Evolutionary conservation across 495 filamentous ascomycete species (phyloP), one percentile per base, ranked within the genome.

Genomic region (Aspergillus biplanus): DNA sequence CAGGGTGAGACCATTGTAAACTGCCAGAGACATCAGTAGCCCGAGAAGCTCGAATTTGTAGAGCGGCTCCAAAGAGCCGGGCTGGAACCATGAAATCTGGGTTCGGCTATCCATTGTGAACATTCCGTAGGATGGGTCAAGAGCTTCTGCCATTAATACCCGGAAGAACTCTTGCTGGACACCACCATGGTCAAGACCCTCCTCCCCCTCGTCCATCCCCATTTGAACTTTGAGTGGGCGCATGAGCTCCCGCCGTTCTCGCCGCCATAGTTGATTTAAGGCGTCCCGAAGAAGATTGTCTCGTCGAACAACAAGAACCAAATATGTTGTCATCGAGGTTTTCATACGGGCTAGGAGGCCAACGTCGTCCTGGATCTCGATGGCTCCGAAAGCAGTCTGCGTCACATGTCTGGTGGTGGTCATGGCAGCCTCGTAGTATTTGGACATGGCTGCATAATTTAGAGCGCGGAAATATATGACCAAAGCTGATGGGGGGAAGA

Each of bases 161-260:
- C 90, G 86, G 78, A 99, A 97, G 75, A 97, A 98, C 62, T 99
- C 95, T 70, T 94, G 93, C 63, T 96, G 92, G 5, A 98, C 92
- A 54, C 95, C 95, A 58, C 95, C 95, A 59, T 93, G 90, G 75
- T 99, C 95, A 18, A 94, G 82, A 1, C 95, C 95, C 69, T 96
- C 89, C 75, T 97, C 95, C 15, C 92, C 92, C 61, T 83, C 82
- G 21, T 87, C 82, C 70, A 90, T 89, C 5, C 91, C 92, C 65
- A 98, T 86, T 49, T 90, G 87, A 33, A 99, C 90, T 64, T 96
- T 97, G 33, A 99, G 78, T 0, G 95, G 95, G 34, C 89, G 85
- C 74, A 92, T 80, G 5, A 98, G 79, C 74, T 97, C 91, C 32
- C 91, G 84, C 65, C 86, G 85, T 74, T 96, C 88, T 46, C 92